Evolutionary conservation across 306 rosid species (phyloP), one percentile per base, ranked within the genome.

Genomic region (Quercus robur): DNA sequence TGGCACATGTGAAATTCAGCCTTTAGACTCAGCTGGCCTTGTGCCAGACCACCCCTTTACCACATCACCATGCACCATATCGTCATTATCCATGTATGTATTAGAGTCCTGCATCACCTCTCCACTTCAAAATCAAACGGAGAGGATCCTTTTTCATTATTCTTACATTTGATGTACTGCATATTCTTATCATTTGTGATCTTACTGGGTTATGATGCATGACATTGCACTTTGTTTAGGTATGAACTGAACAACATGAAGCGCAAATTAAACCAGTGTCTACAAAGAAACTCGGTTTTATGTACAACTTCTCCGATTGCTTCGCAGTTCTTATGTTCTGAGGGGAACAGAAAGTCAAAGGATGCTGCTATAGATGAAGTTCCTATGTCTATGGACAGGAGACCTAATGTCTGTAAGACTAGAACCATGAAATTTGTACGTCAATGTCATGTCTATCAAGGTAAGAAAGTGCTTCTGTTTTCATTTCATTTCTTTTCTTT

Each of bases 361-460:
- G 74, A 75, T 57, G 71, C 54, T 35, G 35, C 51, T n/a, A 18
- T 17, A 35, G 59, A 75, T 58, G 38, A 73, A 77, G 62, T 49
- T 84, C 74, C 82, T 77, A 5, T 33, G 52, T 56, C 77, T 8
- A 21, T 67, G 35, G 73, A 55, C 35, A 46, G 51, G 20, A 38
- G 41, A 13, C 15, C 21, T 13, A 33, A 25, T 46, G 49, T 19
- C 46, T 26, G 21, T 71, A 64, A 72, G 41, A 56, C 63, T 56
- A 79, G 84, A 78, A 79, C 70, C 6, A 71, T 85, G 80, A 75
- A 41, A 55, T 82, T 75, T 79, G 75, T 74, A 56, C 75, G 5
- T 67, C 72, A 76, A 49, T 71, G 69, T 78, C 66, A 30, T 49
- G 38, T 25, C 67, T 9, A 5, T 67, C 74, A 66, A 79, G 80